Evolutionary conservation across 1,284 basidiomycete genomes (phyloP), one percentile per base, ranked within the genome.

Genomic region (Omphalotus olearius): DNA sequence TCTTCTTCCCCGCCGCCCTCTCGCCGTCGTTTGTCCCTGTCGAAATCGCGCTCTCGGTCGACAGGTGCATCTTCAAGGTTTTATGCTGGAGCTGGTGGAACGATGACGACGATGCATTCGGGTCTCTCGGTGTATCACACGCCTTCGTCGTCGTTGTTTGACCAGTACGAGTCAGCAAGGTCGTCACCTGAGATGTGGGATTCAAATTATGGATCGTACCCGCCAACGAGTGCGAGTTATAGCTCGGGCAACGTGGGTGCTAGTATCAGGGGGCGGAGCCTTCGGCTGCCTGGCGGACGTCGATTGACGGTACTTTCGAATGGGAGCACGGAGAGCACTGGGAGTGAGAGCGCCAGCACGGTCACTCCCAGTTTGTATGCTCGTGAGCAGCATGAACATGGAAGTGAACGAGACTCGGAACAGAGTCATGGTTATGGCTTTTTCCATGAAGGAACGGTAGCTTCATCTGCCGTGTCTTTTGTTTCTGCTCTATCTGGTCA

Each of bases 121-220:
- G 73, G 73, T 2, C 63, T 79, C 6, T 80, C 82, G 1, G 73
- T 82, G 43, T 89, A 84, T 64, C 83, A 88, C 63, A 89, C 87
- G 0, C 85, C 88, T 6, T 78, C 82, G 0, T 87, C 86, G 0
- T 88, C 85, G n/a, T 56, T 87, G 44, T 82, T 79, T 53, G 71
- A 72, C 50, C 59, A 59, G 40, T 73, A 71, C 50, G 65, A 72
- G 20, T 80, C 81, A 9, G 82, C 83, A 0, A 75, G 77, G 5
- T 77, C 80, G 2, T 85, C 83, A 0, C 82, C 82, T 0, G 69
- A 75, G 50, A 72, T 75, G 2, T 68, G 68, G n/a, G 56, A 58
- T 7, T 64, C 69, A 2, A 30, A 14, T 38, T 47, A 33, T 13
- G 39, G 48, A 4, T 50, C 48, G 7, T 50, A 42, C 26, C 39